Percentiles rank a stretch among this genome's conserved stretches.
phyloP scores from a whole-genome alignment of 768 basidiomycete genomes.

The Leccinum longicurvipes region DNA sequence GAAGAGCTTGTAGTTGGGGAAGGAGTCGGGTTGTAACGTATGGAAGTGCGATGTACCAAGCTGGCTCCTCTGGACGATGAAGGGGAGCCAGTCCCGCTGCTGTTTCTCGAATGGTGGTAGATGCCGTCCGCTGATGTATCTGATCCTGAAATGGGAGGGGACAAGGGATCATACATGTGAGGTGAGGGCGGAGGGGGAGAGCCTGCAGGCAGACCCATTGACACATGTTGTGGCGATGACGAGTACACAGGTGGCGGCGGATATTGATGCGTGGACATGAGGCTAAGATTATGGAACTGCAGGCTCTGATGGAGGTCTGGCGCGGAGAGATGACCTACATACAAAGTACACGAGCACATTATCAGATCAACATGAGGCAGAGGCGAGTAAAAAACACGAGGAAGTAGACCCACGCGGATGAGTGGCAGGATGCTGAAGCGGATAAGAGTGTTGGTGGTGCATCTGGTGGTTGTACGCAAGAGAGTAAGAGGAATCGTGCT shows the following conservation, averaged over 20 bases:
- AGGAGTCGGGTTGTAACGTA: conserved; percentile 79
- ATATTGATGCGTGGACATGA: conserved; percentile 70
- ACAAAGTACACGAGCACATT: conserved; percentile 48
- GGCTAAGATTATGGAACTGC: conserved; percentile 58
- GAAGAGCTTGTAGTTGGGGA: conserved; percentile 74
- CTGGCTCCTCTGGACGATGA: conserved; percentile 73
- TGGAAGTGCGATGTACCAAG: conserved; percentile 66
- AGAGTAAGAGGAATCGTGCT: conserved; percentile 54
- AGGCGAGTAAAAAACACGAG: conserved; percentile 39
- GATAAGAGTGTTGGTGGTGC: conserved; percentile 48
- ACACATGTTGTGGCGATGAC: conserved; percentile 64
- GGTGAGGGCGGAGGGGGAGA: conserved; percentile 75
- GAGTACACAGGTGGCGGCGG: conserved; percentile 55
- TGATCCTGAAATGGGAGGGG: conserved; percentile 85
- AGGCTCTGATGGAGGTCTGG: conserved; percentile 67
- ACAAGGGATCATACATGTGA: conserved; percentile 80
- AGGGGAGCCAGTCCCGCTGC: conserved; percentile 70
- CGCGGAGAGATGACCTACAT: conserved; percentile 59
- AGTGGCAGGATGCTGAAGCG: conserved; percentile 53
- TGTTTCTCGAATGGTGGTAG: conserved; percentile 74
- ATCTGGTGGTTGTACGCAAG: conserved; percentile 50
- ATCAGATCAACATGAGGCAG: conserved; percentile 66
- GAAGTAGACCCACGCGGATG: conserved; percentile 70
- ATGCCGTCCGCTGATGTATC: conserved; percentile 83
- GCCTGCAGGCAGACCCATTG: conserved; percentile 57